Percentiles rank a stretch among this genome's conserved stretches.
Conservation (phyloP, 352 stramenopile species). For the Pseudoperonospora humuli region DNA sequence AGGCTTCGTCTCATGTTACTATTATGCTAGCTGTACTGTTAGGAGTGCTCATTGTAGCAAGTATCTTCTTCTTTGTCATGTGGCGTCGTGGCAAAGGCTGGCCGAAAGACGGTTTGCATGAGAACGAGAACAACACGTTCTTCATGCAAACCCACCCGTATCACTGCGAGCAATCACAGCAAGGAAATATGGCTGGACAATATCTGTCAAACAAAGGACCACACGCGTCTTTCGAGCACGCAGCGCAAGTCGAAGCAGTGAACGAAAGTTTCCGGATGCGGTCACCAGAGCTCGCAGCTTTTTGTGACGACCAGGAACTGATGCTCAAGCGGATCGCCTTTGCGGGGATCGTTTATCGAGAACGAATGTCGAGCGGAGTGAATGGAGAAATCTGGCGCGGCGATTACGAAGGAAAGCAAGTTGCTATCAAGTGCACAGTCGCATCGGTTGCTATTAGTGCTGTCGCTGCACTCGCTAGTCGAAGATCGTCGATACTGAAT, state of each 20-base stretch:
- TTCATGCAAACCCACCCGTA: conserved; percentile 22
- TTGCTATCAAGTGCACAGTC: conserved; percentile 46
- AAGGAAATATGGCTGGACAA: conserved; percentile 6
- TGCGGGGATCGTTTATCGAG: conserved; percentile 20
- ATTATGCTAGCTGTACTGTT: conserved; percentile 19
- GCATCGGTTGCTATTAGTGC: conserved; percentile 8
- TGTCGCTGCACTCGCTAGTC: conserved; percentile 6
- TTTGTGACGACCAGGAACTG: conserved; percentile 30
- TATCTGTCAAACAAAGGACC: conserved; percentile 20
- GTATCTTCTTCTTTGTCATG: conserved; percentile 18
- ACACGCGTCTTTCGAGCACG: conserved; percentile 12
- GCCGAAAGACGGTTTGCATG: conserved; percentile 18
- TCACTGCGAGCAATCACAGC: background rate
- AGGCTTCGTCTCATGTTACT: conserved; percentile 12
- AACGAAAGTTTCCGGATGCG: conserved; percentile 28
- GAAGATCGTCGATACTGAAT: conserved; percentile 5
- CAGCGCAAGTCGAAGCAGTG: conserved; percentile 25
- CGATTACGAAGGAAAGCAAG: conserved; percentile 34
- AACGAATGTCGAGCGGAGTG: conserved; percentile 21
- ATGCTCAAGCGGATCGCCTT: conserved; percentile 34
- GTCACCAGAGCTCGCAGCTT: conserved; percentile 21
- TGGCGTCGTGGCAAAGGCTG: conserved; percentile 10
- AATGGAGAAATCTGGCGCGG: conserved; percentile 57
- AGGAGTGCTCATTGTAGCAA: conserved; percentile 12
- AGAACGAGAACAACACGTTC: conserved; percentile 23